These are phyloP conservation scores for Colletotrichum sp. DNA, from an alignment of 2,329 filamentous ascomycete species.

Conservation along the genomic window DNA sequence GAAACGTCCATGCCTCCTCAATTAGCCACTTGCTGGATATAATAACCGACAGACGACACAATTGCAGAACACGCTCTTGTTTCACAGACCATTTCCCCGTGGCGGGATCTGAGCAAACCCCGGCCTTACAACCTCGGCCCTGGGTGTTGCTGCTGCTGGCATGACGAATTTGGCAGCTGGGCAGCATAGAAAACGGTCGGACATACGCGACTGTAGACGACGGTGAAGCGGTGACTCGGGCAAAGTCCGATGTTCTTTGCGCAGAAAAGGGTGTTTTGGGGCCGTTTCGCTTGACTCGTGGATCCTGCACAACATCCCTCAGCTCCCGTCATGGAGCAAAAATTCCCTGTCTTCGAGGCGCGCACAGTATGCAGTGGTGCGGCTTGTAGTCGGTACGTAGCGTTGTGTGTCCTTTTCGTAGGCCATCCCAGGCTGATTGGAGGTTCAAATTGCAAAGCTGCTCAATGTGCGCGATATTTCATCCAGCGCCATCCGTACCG, in stretches of 20 bases:
- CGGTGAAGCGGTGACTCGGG: conserved; percentile 15
- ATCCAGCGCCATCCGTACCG: background rate
- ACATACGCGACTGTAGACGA: background rate
- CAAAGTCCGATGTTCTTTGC: conserved; percentile 14
- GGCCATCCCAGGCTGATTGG: background rate
- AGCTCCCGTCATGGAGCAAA: conserved; percentile 2
- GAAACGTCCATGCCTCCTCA: conserved; percentile 3
- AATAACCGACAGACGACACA: background rate
- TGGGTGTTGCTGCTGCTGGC: background rate
- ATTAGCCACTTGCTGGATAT: background rate
- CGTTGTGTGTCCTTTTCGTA: background rate
- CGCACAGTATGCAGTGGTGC: background rate
- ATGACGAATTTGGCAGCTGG: background rate
- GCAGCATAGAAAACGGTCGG: background rate
- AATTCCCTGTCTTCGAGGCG: background rate
- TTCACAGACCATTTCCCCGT: background rate
- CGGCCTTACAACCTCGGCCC: background rate
- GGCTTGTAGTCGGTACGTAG: background rate
- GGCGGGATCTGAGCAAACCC: background rate
- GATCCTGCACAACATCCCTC: conserved; percentile 37
- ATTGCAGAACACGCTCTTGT: background rate
- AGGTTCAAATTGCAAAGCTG: background rate
- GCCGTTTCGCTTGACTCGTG: conserved; percentile 38
- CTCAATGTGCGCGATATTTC: conserved; percentile 1
- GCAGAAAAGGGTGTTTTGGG: conserved; percentile 15